These are phyloP conservation scores for Datura wrightii DNA, from an alignment of 257 asterid genomes.

Conservation along the genomic window DNA sequence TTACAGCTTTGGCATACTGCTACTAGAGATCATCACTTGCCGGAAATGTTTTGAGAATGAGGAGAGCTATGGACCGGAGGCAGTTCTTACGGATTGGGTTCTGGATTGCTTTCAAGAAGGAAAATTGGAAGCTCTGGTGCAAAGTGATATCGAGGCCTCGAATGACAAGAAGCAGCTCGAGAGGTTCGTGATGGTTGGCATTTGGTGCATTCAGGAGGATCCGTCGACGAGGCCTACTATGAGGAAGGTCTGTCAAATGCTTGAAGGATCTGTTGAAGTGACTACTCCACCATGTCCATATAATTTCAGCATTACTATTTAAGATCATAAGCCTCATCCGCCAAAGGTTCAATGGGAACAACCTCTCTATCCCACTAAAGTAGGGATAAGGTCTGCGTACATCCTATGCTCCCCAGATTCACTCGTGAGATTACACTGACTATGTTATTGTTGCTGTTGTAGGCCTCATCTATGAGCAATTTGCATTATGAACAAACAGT, in stretches of 20 bases:
- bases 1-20: slow-evolving; percentile 49
- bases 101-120: slow-evolving; percentile 43
- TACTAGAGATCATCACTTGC: slow-evolving; percentile 45
- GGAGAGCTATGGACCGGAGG: slow-evolving; percentile 26
- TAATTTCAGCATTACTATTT: neutral
- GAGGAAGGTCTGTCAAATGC: slow-evolving; percentile 44
- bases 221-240: slow-evolving; percentile 43
- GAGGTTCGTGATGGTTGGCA: slow-evolving; percentile 39
- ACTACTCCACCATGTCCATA: neutral
- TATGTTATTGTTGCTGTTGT: too few species aligned
- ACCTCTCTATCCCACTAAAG: too few species aligned
- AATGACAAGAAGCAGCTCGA: slow-evolving; percentile 34
- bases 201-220: slow-evolving; percentile 53
- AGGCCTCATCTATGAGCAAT: neutral
- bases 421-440: too few species aligned
- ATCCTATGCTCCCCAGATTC: too few species aligned
- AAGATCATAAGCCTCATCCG: neutral
- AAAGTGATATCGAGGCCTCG: slow-evolving; percentile 38
- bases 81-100: slow-evolving; percentile 39
- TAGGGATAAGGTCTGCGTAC: too few species aligned
- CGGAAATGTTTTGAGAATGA: slow-evolving; percentile 26
- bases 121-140: slow-evolving; percentile 34
- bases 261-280: slow-evolving; percentile 46
- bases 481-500: neutral
- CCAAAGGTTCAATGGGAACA: too few species aligned